Conservation (phyloP, 768 basidiomycete genomes). For the Leucosporidium creatinivorum region DNA sequence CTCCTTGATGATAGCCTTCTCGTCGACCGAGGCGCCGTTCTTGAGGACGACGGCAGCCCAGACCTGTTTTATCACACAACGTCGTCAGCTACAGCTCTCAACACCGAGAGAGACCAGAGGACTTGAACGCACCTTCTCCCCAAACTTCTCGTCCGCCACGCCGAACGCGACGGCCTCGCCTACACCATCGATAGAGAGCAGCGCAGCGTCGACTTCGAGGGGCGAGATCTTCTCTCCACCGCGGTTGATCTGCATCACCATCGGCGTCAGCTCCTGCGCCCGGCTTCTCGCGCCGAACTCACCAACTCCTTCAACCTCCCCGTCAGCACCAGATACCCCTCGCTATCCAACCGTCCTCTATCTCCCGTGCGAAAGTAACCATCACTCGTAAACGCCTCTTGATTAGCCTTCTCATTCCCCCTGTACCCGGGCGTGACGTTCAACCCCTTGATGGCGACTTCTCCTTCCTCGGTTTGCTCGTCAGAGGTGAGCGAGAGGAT, state of each 20-base stretch:
- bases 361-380: conserved; percentile 37
- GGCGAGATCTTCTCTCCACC: conserved; percentile 59
- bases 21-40: conserved; percentile 7
- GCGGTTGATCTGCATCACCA: conserved; percentile 35
- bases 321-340: conserved; percentile 51
- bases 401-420: conserved; percentile 43
- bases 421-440: conserved; percentile 47
- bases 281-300: too few relatives aligned
- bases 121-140: conserved; percentile 24
- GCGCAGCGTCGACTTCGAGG: conserved; percentile 56
- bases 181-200: conserved; percentile 44
- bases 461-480: conserved; percentile 49
- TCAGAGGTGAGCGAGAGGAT: conserved; percentile 39
- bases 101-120: not conserved
- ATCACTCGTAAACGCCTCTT: conserved; percentile 39
- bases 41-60: conserved; percentile 31
- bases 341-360: conserved; percentile 38
- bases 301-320: conserved; percentile 55
- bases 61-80: not conserved
- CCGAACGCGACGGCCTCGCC: conserved; percentile 39
- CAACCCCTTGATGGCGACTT: conserved; percentile 53
- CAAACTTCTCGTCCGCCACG: conserved; percentile 34
- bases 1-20: conserved; percentile 13
- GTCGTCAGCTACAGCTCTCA: not conserved
- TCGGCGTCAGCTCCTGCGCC: not conserved